Base-by-base conservation (phyloP, 805 yeast species). In the Metschnikowia cerradonensis region DNA sequence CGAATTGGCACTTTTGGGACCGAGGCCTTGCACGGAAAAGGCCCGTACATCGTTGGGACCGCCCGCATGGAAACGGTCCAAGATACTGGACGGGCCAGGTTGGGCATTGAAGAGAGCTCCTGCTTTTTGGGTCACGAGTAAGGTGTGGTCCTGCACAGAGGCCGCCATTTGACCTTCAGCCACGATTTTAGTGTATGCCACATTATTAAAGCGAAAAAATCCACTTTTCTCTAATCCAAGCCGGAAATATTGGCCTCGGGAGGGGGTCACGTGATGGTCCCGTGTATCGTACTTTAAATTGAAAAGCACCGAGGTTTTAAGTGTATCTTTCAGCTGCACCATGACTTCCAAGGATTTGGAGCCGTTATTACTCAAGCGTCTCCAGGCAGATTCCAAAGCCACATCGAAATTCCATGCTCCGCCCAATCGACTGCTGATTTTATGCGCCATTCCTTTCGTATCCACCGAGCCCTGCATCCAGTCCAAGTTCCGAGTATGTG, bases 1-100 rank as follows among this genome's bases (percentile, higher is more conserved):
- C 30, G 78, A 64, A 31, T 74, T 75, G 66, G 68, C 71, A 45
- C 73, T 72, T 55, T 79, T 80, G 2, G 84, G 84, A 0, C 85
- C 84, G 40, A 80, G 56, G 1, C 84, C 83, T 40, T 80, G 75
- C 52, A 79, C 59, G 10, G 67, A 61, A 56, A 79, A 81, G 1
- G 83, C 77, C 41, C 84, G 68, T 7, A 81, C 73, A 53, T 80
- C 84, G 55, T 80, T 80, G 11, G 85, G 79, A 1, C 85, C 85
- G n/a, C 85, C 85, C 3, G 75, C 66, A 57, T 73, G 78, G 51
- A 79, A 80, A 42, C 81, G 65, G 60, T 81, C 85, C 66, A 80
- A 67, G 6, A 80, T 65, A 55, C 67, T 73, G n/a, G 67, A 61
- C 13, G 72, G 54, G 2, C 54, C 53, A 11, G 46, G 40, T 2